Percentiles rank a stretch among this genome's conserved stretches.
Evolutionary conservation across 805 yeast genomes (phyloP).

Genomic region (Monosporozyma unispora): DNA sequence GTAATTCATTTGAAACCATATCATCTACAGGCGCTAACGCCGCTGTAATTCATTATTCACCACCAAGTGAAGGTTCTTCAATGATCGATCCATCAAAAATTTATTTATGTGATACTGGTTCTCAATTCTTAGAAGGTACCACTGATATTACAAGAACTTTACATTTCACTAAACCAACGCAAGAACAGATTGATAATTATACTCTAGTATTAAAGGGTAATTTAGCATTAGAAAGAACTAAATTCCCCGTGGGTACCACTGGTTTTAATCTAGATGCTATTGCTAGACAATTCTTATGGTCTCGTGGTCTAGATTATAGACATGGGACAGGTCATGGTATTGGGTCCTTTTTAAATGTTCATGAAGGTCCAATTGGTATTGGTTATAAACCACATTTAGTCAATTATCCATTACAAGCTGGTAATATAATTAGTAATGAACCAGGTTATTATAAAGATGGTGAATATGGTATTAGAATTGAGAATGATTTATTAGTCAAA

Average conservation of each 20-base stretch:
- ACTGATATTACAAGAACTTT: constrained; percentile 90
- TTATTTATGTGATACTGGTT: constrained; percentile 81
- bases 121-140: constrained; percentile 88
- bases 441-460: constrained; percentile 92
- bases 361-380: constrained; percentile 88
- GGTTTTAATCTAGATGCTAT: constrained; percentile 72
- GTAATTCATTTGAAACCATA: constrained; percentile 68
- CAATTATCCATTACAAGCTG: constrained; percentile 47
- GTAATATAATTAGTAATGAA: constrained; percentile 80
- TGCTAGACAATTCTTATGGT: constrained; percentile 78
- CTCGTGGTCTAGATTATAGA: constrained; percentile 72
- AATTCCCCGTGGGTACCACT: constrained; percentile 67
- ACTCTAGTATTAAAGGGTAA: constrained; percentile 90
- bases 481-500: constrained; percentile 62
- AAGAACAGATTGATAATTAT: constrained; percentile 56
- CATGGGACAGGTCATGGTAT: constrained; percentile 99
- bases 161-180: constrained; percentile 51
- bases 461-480: constrained; percentile 84
- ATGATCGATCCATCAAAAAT: constrained; percentile 58
- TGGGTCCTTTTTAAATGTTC: constrained; percentile 86
- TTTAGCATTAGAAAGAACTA: constrained; percentile 69
- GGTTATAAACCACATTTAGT: constrained; percentile 43
- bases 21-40: constrained; percentile 71
- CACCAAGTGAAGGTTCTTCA: constrained; percentile 48
- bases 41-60: constrained; percentile 68